Evolutionary conservation across 306 rosid genomes (phyloP).

Genomic region (Rubus idaeus): DNA sequence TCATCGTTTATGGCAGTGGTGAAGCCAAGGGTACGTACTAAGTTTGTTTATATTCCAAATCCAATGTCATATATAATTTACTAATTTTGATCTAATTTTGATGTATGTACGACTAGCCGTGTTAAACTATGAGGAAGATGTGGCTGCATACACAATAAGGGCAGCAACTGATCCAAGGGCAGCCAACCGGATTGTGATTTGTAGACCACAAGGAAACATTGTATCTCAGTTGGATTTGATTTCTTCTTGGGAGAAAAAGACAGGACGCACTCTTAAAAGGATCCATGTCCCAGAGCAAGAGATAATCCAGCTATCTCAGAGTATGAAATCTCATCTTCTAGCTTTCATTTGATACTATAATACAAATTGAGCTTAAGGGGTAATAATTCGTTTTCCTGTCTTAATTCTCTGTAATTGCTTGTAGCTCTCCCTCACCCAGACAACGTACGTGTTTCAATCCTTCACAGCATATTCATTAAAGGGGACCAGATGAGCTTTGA

Average conservation of each 20-base stretch:
- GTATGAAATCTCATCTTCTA: slow-evolving; percentile 26
- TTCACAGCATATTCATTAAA: slow-evolving; percentile 42
- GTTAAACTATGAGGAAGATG: slow-evolving; percentile 43
- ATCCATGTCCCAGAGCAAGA: slow-evolving; percentile 25
- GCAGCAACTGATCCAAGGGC: slow-evolving; percentile 38
- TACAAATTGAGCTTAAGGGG: too few relatives aligned
- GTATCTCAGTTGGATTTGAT: slow-evolving; percentile 41
- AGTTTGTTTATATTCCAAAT: background rate
- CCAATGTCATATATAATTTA: background rate
- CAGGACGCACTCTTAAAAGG: slow-evolving; percentile 27
- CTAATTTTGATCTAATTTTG: background rate
- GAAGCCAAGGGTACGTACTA: slow-evolving; percentile 33
- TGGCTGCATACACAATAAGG: slow-evolving; percentile 37
- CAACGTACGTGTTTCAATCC: slow-evolving; percentile 20
- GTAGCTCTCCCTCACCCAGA: slow-evolving; percentile 33
- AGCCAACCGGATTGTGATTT: slow-evolving; percentile 26
- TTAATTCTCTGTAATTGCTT: background rate
- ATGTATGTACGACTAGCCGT: slow-evolving; percentile 23
- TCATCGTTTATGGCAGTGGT: slow-evolving; percentile 41
- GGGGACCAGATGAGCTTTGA: slow-evolving; percentile 37
- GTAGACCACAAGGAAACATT: slow-evolving; percentile 33
- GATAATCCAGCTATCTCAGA: slow-evolving; percentile 24
- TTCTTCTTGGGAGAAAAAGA: slow-evolving; percentile 39
- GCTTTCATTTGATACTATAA: background rate
- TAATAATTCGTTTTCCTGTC: background rate